Percentiles rank a stretch among this genome's conserved stretches.
Evolutionary conservation across 2,329 filamentous ascomycete genomes (phyloP).

Genomic region (Magnaporthiopsis poae): DNA sequence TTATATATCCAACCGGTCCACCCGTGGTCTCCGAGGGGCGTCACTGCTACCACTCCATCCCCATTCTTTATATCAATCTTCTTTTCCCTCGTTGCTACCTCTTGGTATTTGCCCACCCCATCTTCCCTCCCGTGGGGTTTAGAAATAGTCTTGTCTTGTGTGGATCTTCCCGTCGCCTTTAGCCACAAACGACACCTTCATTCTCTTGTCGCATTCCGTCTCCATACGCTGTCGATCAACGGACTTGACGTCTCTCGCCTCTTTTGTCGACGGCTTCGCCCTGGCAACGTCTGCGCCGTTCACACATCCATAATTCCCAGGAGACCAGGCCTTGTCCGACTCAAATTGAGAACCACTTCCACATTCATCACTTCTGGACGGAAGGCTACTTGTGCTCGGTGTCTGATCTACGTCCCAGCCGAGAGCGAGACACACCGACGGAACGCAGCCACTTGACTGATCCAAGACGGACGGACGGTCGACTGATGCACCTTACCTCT

Average conservation of each 20-base stretch:
- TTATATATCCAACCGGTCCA: not conserved
- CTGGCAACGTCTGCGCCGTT: not conserved
- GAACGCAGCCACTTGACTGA: not conserved
- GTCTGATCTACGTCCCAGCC: too few relatives aligned
- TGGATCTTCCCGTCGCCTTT: not conserved
- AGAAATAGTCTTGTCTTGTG: not conserved
- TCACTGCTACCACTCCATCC: not conserved
- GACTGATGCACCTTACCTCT: not conserved
- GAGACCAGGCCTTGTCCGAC: not conserved
- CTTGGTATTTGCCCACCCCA: not conserved
- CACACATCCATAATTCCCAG: not conserved
- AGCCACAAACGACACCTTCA: not conserved
- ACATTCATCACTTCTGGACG: not conserved
- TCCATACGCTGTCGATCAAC: not conserved
- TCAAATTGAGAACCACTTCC: not conserved
- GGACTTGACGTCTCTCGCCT: not conserved
- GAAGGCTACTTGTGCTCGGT: not conserved
- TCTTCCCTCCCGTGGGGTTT: not conserved
- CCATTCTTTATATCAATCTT: constrained; percentile 4
- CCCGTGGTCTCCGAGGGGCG: not conserved
- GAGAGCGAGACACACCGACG: too few relatives aligned
- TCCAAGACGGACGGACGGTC: not conserved
- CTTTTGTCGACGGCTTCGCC: not conserved
- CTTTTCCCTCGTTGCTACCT: not conserved
- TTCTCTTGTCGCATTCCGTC: not conserved